Base-by-base conservation (phyloP, 2,329 filamentous ascomycete genomes). In the Diaporthe velutina region DNA sequence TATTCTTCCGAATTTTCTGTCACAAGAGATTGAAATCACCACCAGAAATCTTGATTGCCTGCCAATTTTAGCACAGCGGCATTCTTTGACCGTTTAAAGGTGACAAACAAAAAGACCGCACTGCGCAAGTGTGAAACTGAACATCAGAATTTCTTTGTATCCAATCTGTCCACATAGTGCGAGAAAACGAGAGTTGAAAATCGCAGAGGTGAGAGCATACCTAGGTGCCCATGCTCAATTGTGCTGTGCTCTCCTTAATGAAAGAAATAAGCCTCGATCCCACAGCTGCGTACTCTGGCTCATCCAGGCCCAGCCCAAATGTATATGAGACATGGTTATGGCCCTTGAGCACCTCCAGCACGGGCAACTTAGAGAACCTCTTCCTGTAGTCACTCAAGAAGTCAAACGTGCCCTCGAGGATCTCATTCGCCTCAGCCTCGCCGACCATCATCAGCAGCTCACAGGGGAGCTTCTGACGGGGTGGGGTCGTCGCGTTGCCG, bases 241-340 rank as follows among this genome's bases (percentile, higher is more conserved):
- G 64, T 4, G 58, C 48, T 8, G 70, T 73, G 19, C 19, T 70
- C 22, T 73, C 61, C 48, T 73, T 54, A 1, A 72, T 8, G 19
- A 74, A 73, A 10, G 42, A 38, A 38, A 74, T 10, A 12, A 76
- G 40, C n/a, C 61, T 72, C 22, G 55, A 50, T 12, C 67, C 73
- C 7, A 74, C 74, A 60, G 57, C 61, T n/a, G 68, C 73, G n/a
- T 76, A 70, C 42, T 73, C 60, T 60, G 75, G 70, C 22, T 74
- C 73, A 30, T 76, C 73, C 50, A 78, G 66, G 4, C 77, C 77
- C n/a, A 78, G 48, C 10, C 73, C 77, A 25, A 78, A 54, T 13
- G 64, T 74, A 54, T 78, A 74, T n/a, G 74, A 75, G 25, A 77
- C 76, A 38, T 78, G 77, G 38, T 78, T 78, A 15, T 78, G 77